Percentiles rank a stretch among this genome's conserved stretches.
Evolutionary conservation across 73 alveolate species (phyloP).

Genomic region (Tetrahymena elliotti): DNA sequence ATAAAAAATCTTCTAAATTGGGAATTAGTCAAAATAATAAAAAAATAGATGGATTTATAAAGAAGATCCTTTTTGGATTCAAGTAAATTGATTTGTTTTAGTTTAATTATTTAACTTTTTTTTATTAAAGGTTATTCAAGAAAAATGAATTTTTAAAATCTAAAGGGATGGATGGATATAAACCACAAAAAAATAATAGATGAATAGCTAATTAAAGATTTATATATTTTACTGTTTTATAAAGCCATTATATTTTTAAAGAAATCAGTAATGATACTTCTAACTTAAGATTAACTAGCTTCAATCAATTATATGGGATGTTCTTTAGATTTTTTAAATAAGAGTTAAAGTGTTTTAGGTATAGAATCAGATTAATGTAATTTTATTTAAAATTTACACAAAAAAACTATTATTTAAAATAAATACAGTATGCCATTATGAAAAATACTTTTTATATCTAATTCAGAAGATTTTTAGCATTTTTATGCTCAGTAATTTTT

Average conservation of each 20-base stretch:
- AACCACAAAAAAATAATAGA: not conserved
- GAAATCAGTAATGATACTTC: not conserved
- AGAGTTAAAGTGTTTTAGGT: not conserved
- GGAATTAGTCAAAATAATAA: too few species aligned
- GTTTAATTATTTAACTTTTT: too few species aligned
- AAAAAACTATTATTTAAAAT: too few species aligned
- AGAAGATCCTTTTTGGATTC: too few species aligned
- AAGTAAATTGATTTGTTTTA: too few species aligned
- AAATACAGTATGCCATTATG: not conserved
- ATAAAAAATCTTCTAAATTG: too few species aligned
- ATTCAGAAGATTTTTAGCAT: not conserved
- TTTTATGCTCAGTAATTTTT: too few species aligned
- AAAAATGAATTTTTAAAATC: not conserved
- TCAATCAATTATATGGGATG: not conserved
- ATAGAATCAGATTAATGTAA: not conserved
- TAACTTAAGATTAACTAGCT: not conserved
- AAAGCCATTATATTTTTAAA: not conserved
- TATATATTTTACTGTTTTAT: too few species aligned
- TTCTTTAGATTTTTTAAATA: not conserved
- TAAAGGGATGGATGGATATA: not conserved
- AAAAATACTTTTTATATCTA: too few species aligned
- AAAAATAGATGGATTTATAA: too few species aligned
- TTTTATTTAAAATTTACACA: too few species aligned
- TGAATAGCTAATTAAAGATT: not conserved
- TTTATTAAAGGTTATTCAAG: too few species aligned